Percentiles rank a stretch among this genome's conserved stretches.
phyloP scores from a whole-genome alignment of 2,329 filamentous ascomycete genomes.

The Onygenales sp. region DNA sequence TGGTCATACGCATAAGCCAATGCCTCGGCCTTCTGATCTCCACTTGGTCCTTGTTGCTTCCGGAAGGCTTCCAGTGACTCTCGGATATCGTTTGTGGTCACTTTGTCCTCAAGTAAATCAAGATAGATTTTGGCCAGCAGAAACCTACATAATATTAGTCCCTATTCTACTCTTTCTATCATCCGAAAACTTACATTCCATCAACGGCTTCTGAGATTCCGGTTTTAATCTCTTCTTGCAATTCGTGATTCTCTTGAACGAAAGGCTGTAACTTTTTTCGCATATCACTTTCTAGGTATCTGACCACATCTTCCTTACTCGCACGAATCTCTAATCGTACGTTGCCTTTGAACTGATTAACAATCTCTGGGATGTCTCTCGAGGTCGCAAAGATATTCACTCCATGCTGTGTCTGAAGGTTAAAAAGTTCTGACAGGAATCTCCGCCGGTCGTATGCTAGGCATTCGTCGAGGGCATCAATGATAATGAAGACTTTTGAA shows the following conservation, averaged over 20 bases:
- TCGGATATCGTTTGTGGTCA: constrained; percentile 25
- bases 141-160: constrained; percentile 14
- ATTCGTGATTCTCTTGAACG: background rate
- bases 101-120: constrained; percentile 10
- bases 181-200: constrained; percentile 12
- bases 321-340: constrained; percentile 1
- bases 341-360: background rate
- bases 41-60: constrained; percentile 12
- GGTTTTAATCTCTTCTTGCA: constrained; percentile 8
- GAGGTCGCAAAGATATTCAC: background rate
- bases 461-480: constrained; percentile 13
- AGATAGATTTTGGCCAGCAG: constrained; percentile 17
- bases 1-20: constrained; percentile 34
- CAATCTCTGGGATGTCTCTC: background rate
- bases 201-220: constrained; percentile 9
- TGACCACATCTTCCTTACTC: background rate
- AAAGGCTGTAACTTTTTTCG: constrained; percentile 3
- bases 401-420: background rate
- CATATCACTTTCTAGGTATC: constrained; percentile 5
- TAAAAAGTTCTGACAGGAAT: background rate
- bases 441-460: background rate
- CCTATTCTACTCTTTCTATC: constrained; percentile 9
- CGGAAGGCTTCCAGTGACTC: constrained; percentile 12
- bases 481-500: constrained; percentile 5
- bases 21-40: constrained; percentile 4